phyloP scores from a whole-genome alignment of 805 yeast genomes.

The Monosporozyma servazzii region DNA sequence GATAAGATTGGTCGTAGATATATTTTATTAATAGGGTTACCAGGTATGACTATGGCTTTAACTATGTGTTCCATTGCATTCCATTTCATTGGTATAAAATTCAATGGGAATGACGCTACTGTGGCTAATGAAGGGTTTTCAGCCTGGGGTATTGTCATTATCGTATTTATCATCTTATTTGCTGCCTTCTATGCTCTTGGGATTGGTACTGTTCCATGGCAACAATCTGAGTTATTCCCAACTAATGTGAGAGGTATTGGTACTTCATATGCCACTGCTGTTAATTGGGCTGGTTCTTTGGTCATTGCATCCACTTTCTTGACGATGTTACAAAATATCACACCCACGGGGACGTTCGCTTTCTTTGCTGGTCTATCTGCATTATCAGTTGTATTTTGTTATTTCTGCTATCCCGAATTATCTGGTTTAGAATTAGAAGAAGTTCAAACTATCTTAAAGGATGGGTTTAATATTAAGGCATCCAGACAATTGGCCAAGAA shows the following conservation, averaged over 20 bases:
- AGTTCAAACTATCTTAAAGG: constrained; percentile 68
- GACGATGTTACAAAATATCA: constrained; percentile 86
- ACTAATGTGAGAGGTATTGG: constrained; percentile 91
- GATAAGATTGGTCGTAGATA: constrained; percentile 84
- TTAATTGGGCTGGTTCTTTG: constrained; percentile 92
- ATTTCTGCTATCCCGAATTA: constrained; percentile 85
- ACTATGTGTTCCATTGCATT: constrained; percentile 82
- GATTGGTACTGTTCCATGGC: constrained; percentile 98
- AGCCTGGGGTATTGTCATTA: constrained; percentile 83
- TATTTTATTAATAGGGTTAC: constrained; percentile 69
- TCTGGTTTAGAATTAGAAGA: constrained; percentile 87
- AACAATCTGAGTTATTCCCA: constrained; percentile 90
- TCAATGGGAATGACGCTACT: constrained; percentile 39
- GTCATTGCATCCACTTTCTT: constrained; percentile 85
- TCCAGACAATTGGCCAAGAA: constrained; percentile 48
- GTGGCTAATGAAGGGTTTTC: constrained; percentile 40
- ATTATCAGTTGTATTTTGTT: constrained; percentile 62
- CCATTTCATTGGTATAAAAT: constrained; percentile 66
- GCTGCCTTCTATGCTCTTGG: constrained; percentile 92
- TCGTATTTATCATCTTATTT: constrained; percentile 74
- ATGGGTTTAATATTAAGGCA: constrained; percentile 78
- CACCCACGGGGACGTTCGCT: constrained; percentile 92
- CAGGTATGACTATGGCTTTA: constrained; percentile 73
- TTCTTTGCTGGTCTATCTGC: constrained; percentile 78
- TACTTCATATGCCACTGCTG: constrained; percentile 80